A percentile compares a stretch with the other conserved stretches of the same genome.
Conservation (phyloP, 768 basidiomycete genomes). For the Collybia sp. region DNA sequence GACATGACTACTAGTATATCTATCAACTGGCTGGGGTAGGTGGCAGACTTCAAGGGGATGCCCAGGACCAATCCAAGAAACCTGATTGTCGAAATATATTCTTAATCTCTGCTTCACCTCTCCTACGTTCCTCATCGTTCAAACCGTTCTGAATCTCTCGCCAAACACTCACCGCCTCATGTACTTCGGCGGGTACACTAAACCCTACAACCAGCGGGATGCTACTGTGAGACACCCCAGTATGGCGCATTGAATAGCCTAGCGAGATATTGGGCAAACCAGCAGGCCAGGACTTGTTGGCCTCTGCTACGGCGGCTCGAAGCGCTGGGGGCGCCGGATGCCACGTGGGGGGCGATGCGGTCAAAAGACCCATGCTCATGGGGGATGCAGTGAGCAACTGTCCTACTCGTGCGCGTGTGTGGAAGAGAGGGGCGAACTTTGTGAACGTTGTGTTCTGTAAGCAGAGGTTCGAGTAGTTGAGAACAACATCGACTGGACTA, state of each 20-base stretch:
- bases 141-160: slow-evolving; percentile 42
- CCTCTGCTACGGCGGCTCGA: slow-evolving; percentile 35
- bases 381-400: slow-evolving; percentile 80
- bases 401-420: slow-evolving; percentile 55
- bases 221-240: slow-evolving; percentile 29
- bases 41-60: slow-evolving; percentile 38
- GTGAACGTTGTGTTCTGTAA: slow-evolving; percentile 65
- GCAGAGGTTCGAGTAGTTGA: slow-evolving; percentile 79
- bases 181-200: slow-evolving; percentile 68
- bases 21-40: not conserved
- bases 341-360: slow-evolving; percentile 55
- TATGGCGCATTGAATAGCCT: slow-evolving; percentile 59
- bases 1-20: not conserved
- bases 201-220: slow-evolving; percentile 73
- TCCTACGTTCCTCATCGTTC: slow-evolving; percentile 27
- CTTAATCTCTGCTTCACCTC: slow-evolving; percentile 39
- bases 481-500: slow-evolving; percentile 70
- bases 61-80: slow-evolving; percentile 70
- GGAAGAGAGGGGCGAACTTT: slow-evolving; percentile 52
- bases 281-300: slow-evolving; percentile 33
- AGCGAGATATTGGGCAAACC: slow-evolving; percentile 65
- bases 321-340: slow-evolving; percentile 66
- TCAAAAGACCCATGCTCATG: slow-evolving; percentile 79
- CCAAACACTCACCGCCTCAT: slow-evolving; percentile 69
- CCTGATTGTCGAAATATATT: slow-evolving; percentile 44